Conservation (phyloP, 805 yeast species). For the Ogataea corticis region DNA sequence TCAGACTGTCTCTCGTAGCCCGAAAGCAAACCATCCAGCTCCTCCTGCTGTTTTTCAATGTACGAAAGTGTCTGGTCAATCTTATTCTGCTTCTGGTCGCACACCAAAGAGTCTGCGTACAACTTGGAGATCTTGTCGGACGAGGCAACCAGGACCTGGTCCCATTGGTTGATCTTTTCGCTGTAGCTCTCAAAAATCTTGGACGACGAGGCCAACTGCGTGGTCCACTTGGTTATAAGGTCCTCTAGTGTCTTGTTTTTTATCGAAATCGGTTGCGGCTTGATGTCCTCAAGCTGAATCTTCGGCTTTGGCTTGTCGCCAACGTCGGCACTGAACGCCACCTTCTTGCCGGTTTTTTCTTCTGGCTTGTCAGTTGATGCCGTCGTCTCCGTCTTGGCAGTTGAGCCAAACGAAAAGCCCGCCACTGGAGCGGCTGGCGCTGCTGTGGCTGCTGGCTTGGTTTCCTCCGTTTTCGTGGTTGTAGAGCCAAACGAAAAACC, state of each 20-base stretch:
- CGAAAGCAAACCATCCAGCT: constrained; percentile 76
- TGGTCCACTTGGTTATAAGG: constrained; percentile 89
- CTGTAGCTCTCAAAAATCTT: constrained; percentile 76
- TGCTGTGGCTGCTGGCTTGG: neutral
- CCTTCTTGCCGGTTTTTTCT: constrained; percentile 1
- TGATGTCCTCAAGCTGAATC: constrained; percentile 52
- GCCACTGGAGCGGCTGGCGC: neutral
- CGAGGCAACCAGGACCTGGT: constrained; percentile 74
- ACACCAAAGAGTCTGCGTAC: constrained; percentile 73
- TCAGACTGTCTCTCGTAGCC: constrained; percentile 80
- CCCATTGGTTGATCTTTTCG: constrained; percentile 80
- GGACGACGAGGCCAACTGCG: constrained; percentile 73
- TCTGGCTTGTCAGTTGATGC: neutral
- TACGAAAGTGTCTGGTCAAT: constrained; percentile 86
- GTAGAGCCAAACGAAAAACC: neutral
- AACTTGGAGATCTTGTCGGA: constrained; percentile 81
- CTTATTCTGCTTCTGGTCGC: constrained; percentile 81
- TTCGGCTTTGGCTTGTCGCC: constrained; percentile 25
- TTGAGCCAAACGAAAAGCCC: neutral
- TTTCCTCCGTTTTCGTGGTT: neutral
- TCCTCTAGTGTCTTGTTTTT: constrained; percentile 93
- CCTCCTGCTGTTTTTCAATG: constrained; percentile 90
- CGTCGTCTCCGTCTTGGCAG: neutral
- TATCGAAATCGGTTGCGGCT: constrained; percentile 70
- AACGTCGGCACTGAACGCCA: constrained; percentile 2